These are phyloP conservation scores for Sarocladiaceae sp. DNA, from an alignment of 2,329 filamentous ascomycete genomes.

Conservation along the genomic window DNA sequence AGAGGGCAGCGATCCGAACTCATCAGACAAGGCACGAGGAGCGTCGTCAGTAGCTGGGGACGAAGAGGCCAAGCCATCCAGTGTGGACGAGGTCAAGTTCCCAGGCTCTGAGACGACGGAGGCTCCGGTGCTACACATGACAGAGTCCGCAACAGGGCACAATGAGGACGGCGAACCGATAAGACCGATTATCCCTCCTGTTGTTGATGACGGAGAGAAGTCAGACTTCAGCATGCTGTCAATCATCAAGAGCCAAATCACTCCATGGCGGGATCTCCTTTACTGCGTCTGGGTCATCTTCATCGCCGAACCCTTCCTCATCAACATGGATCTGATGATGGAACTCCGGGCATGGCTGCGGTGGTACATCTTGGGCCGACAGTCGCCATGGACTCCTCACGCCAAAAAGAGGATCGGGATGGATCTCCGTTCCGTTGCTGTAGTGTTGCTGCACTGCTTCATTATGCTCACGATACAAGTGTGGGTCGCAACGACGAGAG, in stretches of 20 bases:
- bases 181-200: background rate
- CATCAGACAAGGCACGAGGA: too few species aligned
- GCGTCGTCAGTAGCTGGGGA: too few species aligned
- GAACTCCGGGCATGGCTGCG: background rate
- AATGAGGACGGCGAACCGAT: too few species aligned
- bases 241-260: background rate
- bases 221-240: background rate
- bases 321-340: background rate
- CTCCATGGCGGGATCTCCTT: slow-evolving; percentile 4
- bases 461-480: slow-evolving; percentile 14
- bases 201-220: background rate
- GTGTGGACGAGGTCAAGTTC: too few species aligned
- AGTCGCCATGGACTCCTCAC: background rate
- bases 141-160: too few species aligned
- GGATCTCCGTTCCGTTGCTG: slow-evolving; percentile 1
- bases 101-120: too few species aligned
- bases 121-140: too few species aligned
- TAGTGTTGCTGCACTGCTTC: slow-evolving; percentile 9
- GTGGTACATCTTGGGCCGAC: background rate
- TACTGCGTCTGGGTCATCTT: background rate
- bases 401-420: too few species aligned
- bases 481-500: slow-evolving; percentile 16
- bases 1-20: too few species aligned
- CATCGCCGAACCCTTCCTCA: background rate
- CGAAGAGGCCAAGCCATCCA: too few species aligned